Evolutionary conservation across 495 filamentous ascomycete species (phyloP), one percentile per base, ranked within the genome.

Genomic region (Penicillium maclennaniae): DNA sequence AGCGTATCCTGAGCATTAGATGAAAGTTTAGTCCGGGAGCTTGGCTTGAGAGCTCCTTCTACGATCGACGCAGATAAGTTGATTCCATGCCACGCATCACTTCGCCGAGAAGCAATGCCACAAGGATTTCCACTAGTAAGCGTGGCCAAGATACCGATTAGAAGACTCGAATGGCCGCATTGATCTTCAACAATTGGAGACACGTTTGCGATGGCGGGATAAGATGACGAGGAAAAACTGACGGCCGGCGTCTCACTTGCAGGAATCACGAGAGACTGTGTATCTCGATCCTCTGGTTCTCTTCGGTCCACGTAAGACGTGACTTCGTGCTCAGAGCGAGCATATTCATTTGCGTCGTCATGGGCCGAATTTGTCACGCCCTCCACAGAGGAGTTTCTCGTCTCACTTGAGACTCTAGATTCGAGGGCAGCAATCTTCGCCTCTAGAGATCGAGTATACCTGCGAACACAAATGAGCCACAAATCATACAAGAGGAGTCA

Each of bases 361-460:
- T 7, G 21, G 23, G 15, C 17, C 4, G 9, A 8, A 21, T 10
- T 16, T 23, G 34, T 12, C 17, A 17, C 46, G 41, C 31, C 31
- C 16, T 14, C 20, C 43, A 34, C 14, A 34, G 8, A 14, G 40
- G 8, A 23, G n/a, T 45, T 19, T 21, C 28, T 12, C 10, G 46
- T 21, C 26, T 16, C n/a, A 21, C 27, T 27, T 15, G 38, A 5
- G 16, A 43, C 25, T 50, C 54, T 51, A 39, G 51, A 47, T 41
- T 58, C 55, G 7, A 58, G 51, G 2, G 42, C 36, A 23, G 28
- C 34, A 15, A 58, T 49, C 28, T 37, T 54, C 34, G 50, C 37
- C 16, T 58, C 45, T 8, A 58, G 55, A 15, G 51, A 53, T 49
- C 42, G 34, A 26, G 51, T 46, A 49, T 58, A 58, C 27, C 55